A percentile compares a stretch with the other conserved stretches of the same genome.
phyloP scores from a whole-genome alignment of 1,284 basidiomycete genomes.

The Leccinum subfulvum region DNA sequence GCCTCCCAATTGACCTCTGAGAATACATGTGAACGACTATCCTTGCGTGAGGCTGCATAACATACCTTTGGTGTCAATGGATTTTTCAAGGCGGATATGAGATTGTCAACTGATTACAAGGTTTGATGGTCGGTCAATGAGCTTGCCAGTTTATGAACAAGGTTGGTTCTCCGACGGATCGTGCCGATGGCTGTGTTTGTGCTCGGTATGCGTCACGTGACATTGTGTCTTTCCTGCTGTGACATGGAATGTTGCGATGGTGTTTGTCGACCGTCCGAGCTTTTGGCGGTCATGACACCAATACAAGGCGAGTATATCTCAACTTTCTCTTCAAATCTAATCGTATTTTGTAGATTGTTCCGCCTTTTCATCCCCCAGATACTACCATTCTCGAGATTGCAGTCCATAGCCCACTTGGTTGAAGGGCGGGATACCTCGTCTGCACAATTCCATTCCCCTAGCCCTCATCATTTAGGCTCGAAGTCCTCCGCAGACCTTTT shows the following conservation, averaged over 20 bases:
- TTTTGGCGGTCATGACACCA: conserved; percentile 18
- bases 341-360: conserved; percentile 8
- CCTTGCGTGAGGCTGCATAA: conserved; percentile 2
- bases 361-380: not conserved
- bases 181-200: conserved; percentile 12
- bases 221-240: conserved; percentile 15
- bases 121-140: conserved; percentile 20
- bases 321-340: not conserved
- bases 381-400: conserved; percentile 7
- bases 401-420: too few relatives aligned
- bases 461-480: not conserved
- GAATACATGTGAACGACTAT: conserved; percentile 14
- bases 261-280: conserved; percentile 24
- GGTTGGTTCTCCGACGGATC: conserved; percentile 27
- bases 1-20: conserved; percentile 88
- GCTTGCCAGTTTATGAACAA: conserved; percentile 31
- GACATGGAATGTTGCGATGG: conserved; percentile 60
- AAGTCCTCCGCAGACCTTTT: not conserved
- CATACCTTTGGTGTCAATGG: conserved; percentile 74
- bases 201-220: not conserved
- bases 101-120: conserved; percentile 18
- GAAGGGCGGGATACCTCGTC: not conserved
- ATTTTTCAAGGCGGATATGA: conserved; percentile 76
- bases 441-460: not conserved
- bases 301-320: conserved; percentile 7